phyloP scores from a whole-genome alignment of 768 basidiomycete genomes.

The Rhodotorula babjevae region DNA sequence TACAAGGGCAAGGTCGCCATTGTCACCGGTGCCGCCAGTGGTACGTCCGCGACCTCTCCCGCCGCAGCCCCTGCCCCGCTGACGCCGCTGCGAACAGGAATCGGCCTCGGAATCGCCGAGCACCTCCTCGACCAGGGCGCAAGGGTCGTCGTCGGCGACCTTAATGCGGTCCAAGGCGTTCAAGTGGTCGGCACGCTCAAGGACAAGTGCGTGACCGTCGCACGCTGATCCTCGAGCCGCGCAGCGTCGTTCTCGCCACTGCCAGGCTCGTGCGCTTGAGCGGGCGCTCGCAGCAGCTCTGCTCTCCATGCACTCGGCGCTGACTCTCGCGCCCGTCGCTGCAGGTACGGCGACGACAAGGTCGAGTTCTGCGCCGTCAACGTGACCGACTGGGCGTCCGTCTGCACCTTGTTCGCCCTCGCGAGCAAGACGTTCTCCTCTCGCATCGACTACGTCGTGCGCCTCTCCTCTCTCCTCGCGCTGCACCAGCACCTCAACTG shows the following conservation, averaged over 20 bases:
- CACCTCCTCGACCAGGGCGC: conserved; percentile 21
- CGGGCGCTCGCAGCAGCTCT: no score
- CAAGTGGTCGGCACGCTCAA: conserved; percentile 15
- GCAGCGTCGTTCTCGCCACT: no score
- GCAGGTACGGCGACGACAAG: conserved; percentile 5
- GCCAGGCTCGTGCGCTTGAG: no score
- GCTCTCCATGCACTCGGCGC: no score
- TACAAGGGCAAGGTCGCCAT: conserved; percentile 19
- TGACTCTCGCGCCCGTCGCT: no score
- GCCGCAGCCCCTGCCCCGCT: background rate
- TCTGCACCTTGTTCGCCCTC: conserved; percentile 16
- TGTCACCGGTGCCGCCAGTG: conserved; percentile 28
- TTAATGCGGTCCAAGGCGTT: conserved; percentile 5
- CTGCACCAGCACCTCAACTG: no score
- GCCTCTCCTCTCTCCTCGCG: background rate
- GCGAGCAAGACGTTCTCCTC: conserved; percentile 5
- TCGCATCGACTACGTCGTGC: conserved; percentile 29
- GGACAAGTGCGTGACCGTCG: background rate
- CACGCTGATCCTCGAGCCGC: background rate
- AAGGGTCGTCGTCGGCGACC: conserved; percentile 25
- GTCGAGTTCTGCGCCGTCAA: conserved; percentile 20
- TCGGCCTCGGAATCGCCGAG: conserved; percentile 28
- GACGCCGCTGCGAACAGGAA: background rate
- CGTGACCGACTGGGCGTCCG: conserved; percentile 24
- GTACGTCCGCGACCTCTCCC: background rate